These are phyloP conservation scores for Aureobasidium sp. DNA, from an alignment of 2,329 filamentous ascomycete species.

Conservation along the genomic window DNA sequence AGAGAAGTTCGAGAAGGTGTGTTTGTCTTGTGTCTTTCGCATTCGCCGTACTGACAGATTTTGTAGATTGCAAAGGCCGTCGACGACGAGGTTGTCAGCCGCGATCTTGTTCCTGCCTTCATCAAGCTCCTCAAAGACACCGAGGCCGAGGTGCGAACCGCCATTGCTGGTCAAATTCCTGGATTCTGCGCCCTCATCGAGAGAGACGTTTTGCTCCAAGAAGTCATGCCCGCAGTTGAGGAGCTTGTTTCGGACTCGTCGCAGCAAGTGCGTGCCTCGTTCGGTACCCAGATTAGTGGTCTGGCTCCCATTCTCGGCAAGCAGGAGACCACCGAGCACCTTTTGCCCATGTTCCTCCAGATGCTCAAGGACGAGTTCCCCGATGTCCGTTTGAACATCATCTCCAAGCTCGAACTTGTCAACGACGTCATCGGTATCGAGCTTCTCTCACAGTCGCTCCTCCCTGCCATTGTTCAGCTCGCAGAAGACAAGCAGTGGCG, in stretches of 20 bases:
- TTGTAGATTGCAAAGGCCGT: conserved; percentile 90
- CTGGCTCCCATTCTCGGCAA: conserved; percentile 95
- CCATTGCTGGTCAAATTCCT: conserved; percentile 94
- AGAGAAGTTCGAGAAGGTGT: conserved; percentile 92
- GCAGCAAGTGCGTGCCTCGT: conserved; percentile 89
- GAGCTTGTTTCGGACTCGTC: conserved; percentile 93
- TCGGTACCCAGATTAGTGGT: conserved; percentile 94
- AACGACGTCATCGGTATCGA: conserved; percentile 99
- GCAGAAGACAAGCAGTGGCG: conserved; percentile 99
- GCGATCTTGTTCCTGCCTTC: conserved; percentile 92
- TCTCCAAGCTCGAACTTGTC: conserved; percentile 97
- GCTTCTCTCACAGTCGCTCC: conserved; percentile 86
- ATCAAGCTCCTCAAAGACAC: conserved; percentile 97
- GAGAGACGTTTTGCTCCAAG: conserved; percentile 76
- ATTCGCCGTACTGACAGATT: neutral
- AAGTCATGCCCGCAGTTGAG: conserved; percentile 94
- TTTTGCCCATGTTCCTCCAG: conserved; percentile 96
- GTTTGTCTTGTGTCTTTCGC: conserved; percentile 16
- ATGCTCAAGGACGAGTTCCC: conserved; percentile 99
- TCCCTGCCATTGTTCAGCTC: conserved; percentile 93
- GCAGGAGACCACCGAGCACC: conserved; percentile 93
- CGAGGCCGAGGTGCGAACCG: conserved; percentile 93
- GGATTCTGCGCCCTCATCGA: conserved; percentile 91
- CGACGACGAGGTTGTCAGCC: conserved; percentile 87
- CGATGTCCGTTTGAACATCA: conserved; percentile 95